Base-by-base conservation (phyloP, 257 asterid species). In the Scutellaria baicalensis region DNA sequence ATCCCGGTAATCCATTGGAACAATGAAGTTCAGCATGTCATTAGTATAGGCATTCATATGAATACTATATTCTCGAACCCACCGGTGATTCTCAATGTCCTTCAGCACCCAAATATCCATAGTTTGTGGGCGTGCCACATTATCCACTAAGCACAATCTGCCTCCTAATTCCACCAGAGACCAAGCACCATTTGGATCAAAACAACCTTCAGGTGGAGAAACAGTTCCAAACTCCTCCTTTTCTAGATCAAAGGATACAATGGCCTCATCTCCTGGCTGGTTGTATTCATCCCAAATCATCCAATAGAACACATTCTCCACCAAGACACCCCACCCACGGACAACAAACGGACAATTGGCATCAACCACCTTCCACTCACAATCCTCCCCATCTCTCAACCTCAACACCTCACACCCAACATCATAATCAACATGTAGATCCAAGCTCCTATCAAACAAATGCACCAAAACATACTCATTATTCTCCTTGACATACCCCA, bases 311-410 rank as follows among this genome's bases (percentile, higher is more conserved):
- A 71, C 81, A 55, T 78, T 77, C 35, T 73, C 80, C 60, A 83
- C 85, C 82, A 83, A 68, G 12, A 85, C 89, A 0, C 87, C 91
- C 83, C 91, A 85, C 1, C 87, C 86, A 12, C 87, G 80, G 4
- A 85, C 84, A 0, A 73, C 80, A 78, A 68, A 83, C 0, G 84
- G 85, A 18, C 87, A 85, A 60, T 77, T 81, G 0, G 71, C 84
- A 64, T 81, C 77, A 6, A 79, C 73, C 59, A 81, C 87, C 52
- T 79, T 77, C 89, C 91, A 85, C 56, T 51, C 38, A 36, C 81
- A 73, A 66, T 75, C 72, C 39, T 45, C 35, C 44, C 85, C 85
- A 14, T 77, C 82, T 10, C 71, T 66, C 70, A 81, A 51, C 75
- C 82, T 75, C 81, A 85, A 17, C 6, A 83, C 80, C 76, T 85